Evolutionary conservation across 345 rosid genomes (phyloP).

Genomic region (Viola odorata): DNA sequence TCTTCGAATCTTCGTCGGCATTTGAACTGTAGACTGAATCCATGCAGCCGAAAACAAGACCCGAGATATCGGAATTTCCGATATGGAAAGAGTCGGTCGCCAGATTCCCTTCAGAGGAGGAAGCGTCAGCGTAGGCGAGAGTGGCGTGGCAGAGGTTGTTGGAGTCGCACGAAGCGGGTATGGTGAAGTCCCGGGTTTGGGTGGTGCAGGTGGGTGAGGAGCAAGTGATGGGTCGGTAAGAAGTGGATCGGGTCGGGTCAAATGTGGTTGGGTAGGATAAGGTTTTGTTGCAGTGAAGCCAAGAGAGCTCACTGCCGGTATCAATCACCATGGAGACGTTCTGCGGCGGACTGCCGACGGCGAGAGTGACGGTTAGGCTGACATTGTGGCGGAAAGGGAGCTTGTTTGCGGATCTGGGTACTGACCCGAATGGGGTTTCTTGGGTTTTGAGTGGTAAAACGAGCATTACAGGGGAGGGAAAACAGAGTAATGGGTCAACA

Average conservation of each 20-base stretch:
- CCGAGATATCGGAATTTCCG: constrained; percentile 45
- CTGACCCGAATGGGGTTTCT: constrained; percentile 28
- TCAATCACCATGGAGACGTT: constrained; percentile 82
- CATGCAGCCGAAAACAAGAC: constrained; percentile 81
- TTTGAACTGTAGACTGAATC: constrained; percentile 59
- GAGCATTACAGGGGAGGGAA: constrained; percentile 25
- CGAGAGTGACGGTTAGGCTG: constrained; percentile 63
- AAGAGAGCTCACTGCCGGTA: constrained; percentile 91
- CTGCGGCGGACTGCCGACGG: constrained; percentile 87
- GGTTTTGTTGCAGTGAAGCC: constrained; percentile 74
- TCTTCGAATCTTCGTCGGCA: constrained; percentile 57
- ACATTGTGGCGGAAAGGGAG: constrained; percentile 79
- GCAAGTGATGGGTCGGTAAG: constrained; percentile 62
- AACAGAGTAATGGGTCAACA: background rate
- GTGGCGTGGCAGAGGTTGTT: constrained; percentile 69
- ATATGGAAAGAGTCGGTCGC: constrained; percentile 57
- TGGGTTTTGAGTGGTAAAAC: constrained; percentile 60
- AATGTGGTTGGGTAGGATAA: constrained; percentile 31
- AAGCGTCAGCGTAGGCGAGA: constrained; percentile 77
- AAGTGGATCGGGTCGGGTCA: constrained; percentile 55
- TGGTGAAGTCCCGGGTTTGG: constrained; percentile 63
- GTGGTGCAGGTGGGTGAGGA: constrained; percentile 62
- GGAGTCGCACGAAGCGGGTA: constrained; percentile 81
- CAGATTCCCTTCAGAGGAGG: constrained; percentile 82
- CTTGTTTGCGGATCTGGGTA: constrained; percentile 53